Evolutionary conservation across 2,329 filamentous ascomycete genomes (phyloP), one percentile per base, ranked within the genome.

Genomic region (Diaporthe australafricana): DNA sequence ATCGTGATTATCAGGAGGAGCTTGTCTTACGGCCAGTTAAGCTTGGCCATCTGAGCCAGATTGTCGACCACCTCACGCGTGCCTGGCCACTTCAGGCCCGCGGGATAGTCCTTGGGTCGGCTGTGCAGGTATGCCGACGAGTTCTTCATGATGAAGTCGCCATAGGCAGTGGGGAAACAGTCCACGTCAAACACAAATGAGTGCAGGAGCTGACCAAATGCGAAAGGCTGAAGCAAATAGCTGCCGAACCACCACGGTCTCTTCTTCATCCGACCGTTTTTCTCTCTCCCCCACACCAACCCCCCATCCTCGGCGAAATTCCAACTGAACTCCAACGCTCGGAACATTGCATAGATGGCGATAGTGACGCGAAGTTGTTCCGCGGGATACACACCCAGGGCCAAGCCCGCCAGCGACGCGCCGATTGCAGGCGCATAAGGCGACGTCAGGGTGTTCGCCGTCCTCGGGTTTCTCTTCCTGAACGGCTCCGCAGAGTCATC

Each of bases 351-450:
- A 79, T 96, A 97, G 73, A 98, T 94, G 17, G 94, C 92, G 57
- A 96, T 88, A 0, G 93, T 94, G 68, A 96, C 86, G 65, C 96
- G 91, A 76, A 96, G 81, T 78, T 89, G 87, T 75, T 84, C 82
- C 1, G 89, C 76, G 79, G 96, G 86, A 75, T 91, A 94, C 12
- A 97, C 88, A 9, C 93, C 94, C 22, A 98, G 85, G 63, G 94
- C 92, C 63, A 97, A 88, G 3, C 96, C 96, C 0, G 96, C 94
- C 60, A 98, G 82, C 77, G 94, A 95, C 7, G 96, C 95, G 14
- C 96, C 96, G n/a, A 98, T 87, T 2, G 95, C 95, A 0, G 96
- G 96, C 0, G 96, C 93, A 79, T 95, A 93, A 12, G 89, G 88
- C 2, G 94, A 97, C 0, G 95, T 98, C 71, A 99, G 86, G 0